phyloP scores from a whole-genome alignment of 2,329 filamentous ascomycete species.

The Aspergillus viridinutans region DNA sequence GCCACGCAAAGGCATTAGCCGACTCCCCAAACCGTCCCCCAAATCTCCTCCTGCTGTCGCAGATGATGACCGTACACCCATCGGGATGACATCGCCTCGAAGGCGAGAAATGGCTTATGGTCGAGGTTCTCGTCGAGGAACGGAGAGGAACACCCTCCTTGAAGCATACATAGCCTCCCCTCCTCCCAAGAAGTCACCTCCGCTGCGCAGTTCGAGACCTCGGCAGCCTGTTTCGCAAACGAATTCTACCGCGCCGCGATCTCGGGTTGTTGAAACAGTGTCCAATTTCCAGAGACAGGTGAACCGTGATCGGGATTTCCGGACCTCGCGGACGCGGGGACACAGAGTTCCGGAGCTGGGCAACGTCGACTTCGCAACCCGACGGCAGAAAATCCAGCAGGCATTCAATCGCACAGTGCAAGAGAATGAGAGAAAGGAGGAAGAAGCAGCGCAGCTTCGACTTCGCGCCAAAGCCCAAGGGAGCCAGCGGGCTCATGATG shows the following conservation, averaged over 20 bases:
- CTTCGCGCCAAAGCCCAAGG: constrained; percentile 38
- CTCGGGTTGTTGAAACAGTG: constrained; percentile 59
- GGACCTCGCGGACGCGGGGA: constrained; percentile 31
- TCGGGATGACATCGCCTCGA: constrained; percentile 31
- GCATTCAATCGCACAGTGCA: constrained; percentile 82
- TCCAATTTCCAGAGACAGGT: constrained; percentile 38
- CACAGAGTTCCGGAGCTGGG: constrained; percentile 59
- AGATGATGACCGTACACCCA: constrained; percentile 24
- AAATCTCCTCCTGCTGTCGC: constrained; percentile 25
- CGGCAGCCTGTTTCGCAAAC: constrained; percentile 72
- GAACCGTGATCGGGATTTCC: constrained; percentile 28
- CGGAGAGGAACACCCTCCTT: constrained; percentile 56
- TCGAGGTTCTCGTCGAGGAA: constrained; percentile 32
- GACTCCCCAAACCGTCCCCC: constrained; percentile 38
- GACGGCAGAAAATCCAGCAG: constrained; percentile 75
- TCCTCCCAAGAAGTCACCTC: constrained; percentile 69
- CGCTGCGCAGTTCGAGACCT: constrained; percentile 75
- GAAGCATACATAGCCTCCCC: constrained; percentile 71
- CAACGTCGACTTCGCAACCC: constrained; percentile 78
- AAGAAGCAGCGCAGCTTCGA: constrained; percentile 51
- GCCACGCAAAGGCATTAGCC: constrained; percentile 38
- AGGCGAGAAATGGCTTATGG: constrained; percentile 30
- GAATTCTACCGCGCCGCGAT: constrained; percentile 66
- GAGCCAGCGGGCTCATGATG: constrained; percentile 46
- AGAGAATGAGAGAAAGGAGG: constrained; percentile 59